Conservation (phyloP, 2,329 filamentous ascomycete species). For the Trichoderma brevicompactum region DNA sequence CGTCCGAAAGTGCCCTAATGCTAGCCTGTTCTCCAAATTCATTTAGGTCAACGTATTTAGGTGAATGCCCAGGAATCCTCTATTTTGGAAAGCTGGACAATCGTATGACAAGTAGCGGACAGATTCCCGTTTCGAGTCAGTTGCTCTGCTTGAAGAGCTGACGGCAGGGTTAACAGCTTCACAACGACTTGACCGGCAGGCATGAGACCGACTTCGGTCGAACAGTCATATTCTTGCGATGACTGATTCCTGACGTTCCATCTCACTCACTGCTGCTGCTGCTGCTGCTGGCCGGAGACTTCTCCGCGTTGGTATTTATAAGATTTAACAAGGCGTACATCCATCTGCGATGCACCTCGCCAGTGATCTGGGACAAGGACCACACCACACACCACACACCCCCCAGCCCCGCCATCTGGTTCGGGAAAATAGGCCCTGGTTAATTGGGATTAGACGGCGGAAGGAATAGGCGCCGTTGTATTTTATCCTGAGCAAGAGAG, state of each 20-base stretch:
- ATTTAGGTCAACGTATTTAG: neutral
- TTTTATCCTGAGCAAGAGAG: slow-evolving; percentile 19
- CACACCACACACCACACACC: slow-evolving; percentile 10
- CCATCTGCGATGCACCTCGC: slow-evolving; percentile 34
- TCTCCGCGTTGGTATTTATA: slow-evolving; percentile 39
- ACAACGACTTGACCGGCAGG: neutral
- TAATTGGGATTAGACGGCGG: slow-evolving; percentile 7
- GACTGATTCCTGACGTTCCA: slow-evolving; percentile 11
- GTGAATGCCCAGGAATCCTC: neutral
- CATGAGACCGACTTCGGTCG: slow-evolving; percentile 13
- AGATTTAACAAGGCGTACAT: slow-evolving; percentile 31
- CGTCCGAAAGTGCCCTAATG: neutral
- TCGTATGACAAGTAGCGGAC: neutral
- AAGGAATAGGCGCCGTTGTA: slow-evolving; percentile 14
- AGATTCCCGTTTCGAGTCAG: slow-evolving; percentile 9
- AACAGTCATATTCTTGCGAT: neutral
- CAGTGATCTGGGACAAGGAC: slow-evolving; percentile 26
- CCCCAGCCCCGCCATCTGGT: slow-evolving; percentile 26
- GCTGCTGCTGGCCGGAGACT: neutral
- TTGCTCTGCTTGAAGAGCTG: slow-evolving; percentile 1
- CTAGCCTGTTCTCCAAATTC: neutral
- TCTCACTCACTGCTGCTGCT: neutral
- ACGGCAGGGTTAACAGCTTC: neutral
- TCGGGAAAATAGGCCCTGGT: slow-evolving; percentile 29
- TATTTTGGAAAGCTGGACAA: neutral